A percentile compares a stretch with the other conserved stretches of the same genome.
Evolutionary conservation across 257 asterid species (phyloP).

Genomic region (Jaltomata sinuosa): DNA sequence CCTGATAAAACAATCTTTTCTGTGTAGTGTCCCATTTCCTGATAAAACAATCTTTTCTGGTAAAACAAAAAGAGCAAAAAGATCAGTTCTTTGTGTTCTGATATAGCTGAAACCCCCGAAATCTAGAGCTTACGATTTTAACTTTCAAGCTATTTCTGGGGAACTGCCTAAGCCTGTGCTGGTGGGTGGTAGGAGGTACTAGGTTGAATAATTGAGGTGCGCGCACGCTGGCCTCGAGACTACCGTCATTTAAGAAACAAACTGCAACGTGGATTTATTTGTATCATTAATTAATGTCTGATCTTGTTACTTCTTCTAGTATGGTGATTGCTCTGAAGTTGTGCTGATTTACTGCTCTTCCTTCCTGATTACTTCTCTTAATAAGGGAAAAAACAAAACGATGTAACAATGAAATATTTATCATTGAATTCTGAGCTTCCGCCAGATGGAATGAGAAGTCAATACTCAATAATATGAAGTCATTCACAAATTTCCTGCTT

Average conservation of each 20-base stretch:
- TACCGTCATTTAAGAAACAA: too few species aligned
- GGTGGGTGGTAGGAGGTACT: not conserved
- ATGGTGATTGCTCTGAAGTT: not conserved
- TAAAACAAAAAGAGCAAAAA: not conserved
- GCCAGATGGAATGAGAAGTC: not conserved
- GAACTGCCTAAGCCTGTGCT: not conserved
- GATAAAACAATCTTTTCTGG: not conserved
- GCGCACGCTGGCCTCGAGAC: not conserved
- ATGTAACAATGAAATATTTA: not conserved
- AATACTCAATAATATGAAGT: not conserved
- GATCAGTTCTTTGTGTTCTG: not conserved
- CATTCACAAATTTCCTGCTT: not conserved
- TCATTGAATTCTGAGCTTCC: not conserved
- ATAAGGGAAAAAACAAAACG: not conserved
- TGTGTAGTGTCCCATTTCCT: not conserved
- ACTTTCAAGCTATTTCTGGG: too few species aligned
- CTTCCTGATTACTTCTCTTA: not conserved
- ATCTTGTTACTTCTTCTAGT: not conserved
- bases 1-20: not conserved
- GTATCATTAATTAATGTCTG: not conserved
- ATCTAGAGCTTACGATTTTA: not conserved
- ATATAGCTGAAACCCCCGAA: not conserved
- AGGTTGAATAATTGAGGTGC: not conserved
- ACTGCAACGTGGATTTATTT: not conserved
- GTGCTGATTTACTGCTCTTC: not conserved